A percentile compares a stretch with the other conserved stretches of the same genome.
Conservation (phyloP, 495 filamentous ascomycete species). For the Aspergillus steynii region DNA sequence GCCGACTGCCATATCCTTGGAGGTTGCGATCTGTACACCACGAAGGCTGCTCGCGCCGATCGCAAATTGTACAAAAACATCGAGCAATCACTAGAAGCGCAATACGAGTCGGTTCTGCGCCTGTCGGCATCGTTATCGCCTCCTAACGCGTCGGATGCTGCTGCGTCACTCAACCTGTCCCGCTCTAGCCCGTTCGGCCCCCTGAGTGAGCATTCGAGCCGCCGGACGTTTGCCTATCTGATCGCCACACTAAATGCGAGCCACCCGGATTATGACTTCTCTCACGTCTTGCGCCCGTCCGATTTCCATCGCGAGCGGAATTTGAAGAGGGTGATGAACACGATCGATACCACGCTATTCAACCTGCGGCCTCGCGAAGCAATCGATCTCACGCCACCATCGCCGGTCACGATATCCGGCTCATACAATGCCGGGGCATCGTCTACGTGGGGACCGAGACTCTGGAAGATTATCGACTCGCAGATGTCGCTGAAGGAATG, state of each 20-base stretch:
- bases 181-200: slow-evolving; percentile 89
- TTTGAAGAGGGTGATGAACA: slow-evolving; percentile 75
- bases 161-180: slow-evolving; percentile 67
- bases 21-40: slow-evolving; percentile 94
- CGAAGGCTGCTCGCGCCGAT: slow-evolving; percentile 89
- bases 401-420: slow-evolving; percentile 43
- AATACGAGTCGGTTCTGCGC: slow-evolving; percentile 83
- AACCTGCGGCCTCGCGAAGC: slow-evolving; percentile 71
- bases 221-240: slow-evolving; percentile 90
- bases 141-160: slow-evolving; percentile 58
- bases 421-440: slow-evolving; percentile 42
- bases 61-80: slow-evolving; percentile 97
- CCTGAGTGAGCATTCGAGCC: slow-evolving; percentile 79
- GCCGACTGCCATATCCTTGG: slow-evolving; percentile 85
- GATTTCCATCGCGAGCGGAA: slow-evolving; percentile 83
- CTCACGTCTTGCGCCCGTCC: slow-evolving; percentile 77
- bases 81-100: slow-evolving; percentile 80
- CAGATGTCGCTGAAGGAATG: slow-evolving; percentile 90
- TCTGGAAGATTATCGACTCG: slow-evolving; percentile 88
- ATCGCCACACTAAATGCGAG: slow-evolving; percentile 98
- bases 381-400: slow-evolving; percentile 45
- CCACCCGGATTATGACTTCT: slow-evolving; percentile 97
- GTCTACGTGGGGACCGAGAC: slow-evolving; percentile 72
- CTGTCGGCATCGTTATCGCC: slow-evolving; percentile 80
- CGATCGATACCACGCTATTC: slow-evolving; percentile 79